Conservation (phyloP, 1,139 yeast species). For the Candida sojae region DNA sequence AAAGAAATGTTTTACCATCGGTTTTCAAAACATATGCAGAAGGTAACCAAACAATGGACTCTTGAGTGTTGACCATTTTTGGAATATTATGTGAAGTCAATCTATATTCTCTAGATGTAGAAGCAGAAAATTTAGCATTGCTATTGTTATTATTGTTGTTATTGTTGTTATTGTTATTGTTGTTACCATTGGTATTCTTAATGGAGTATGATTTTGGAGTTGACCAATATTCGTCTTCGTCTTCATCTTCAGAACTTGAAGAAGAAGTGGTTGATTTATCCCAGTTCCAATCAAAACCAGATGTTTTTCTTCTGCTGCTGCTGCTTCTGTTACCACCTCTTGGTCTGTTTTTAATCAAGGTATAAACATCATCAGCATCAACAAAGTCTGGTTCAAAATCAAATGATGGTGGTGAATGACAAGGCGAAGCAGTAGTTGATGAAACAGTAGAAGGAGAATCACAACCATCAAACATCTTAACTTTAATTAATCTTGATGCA, state of each 20-base stretch:
- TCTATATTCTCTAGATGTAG: conserved; percentile 13
- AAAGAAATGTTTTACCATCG: conserved; percentile 13
- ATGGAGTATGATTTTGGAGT: conserved; percentile 8
- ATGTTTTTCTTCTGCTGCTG: conserved; percentile 2
- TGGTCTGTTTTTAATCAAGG: conserved; percentile 13
- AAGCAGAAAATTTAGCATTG: background rate
- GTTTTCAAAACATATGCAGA: conserved; percentile 16
- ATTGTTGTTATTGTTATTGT: background rate
- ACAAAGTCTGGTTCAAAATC: conserved; percentile 4
- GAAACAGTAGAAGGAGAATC: conserved; percentile 44
- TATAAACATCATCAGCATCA: conserved; percentile 17
- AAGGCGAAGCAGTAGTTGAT: conserved; percentile 32
- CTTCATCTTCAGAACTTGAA: conserved; percentile 14
- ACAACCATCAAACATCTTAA: conserved; percentile 44
- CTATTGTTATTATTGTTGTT: background rate
- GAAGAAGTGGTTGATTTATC: conserved; percentile 5
- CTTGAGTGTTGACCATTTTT: conserved; percentile 7
- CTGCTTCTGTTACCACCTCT: too few relatives aligned
- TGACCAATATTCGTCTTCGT: conserved; percentile 16
- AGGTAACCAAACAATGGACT: conserved; percentile 12
- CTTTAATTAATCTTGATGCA: conserved; percentile 37
- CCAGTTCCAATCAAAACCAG: conserved; percentile 18
- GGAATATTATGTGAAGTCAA: conserved; percentile 16
- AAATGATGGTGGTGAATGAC: conserved; percentile 30
- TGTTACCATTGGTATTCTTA: background rate